Base-by-base conservation (phyloP, 768 basidiomycete genomes). In the Cyclocybe aegerita region DNA sequence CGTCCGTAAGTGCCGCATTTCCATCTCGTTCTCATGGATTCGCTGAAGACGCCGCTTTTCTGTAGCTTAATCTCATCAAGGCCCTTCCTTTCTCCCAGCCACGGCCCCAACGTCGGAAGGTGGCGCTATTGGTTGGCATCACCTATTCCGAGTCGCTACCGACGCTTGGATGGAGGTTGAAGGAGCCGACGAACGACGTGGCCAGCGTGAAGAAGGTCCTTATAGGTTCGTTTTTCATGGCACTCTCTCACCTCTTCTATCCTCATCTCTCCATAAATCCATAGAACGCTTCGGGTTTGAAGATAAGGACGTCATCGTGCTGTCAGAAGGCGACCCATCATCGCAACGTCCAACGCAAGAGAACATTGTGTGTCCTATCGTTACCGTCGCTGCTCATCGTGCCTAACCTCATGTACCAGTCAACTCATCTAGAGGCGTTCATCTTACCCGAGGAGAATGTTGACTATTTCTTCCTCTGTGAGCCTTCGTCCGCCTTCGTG, bases 71-170 rank as follows among this genome's bases (percentile, higher is more conserved):
- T 23, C 3, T 23, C 5, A 3, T 23, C 4, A 23, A 23, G 5
- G 23, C 23, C 23, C 5, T 3, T 5, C 23, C 3, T 5, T 23
- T 23, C 23, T 23, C 23, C 5, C 23, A 23, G 4, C 23, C 23
- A 3, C 23, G 5, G 23, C 23, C 23, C 5, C 23, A 17, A 38
- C 14, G 43, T 36, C 29, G 23, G 4, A 56, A 49, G 39, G 52
- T 46, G 4, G 56, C 56, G 1, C 39, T 59, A n/a, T 44, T 59
- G 11, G 56, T 59, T 12, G 58, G 50, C 5, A 51, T 56, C 11
- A 49, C 31, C n/a, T 57, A 57, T 17, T 23, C 23, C 4, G 23
- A 10, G 10, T 10, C 6, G 17, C 37, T 33, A 10, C 9, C 5
- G 10, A n/a, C 4, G 12, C 36, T 7, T 11, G 4, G 11, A 9